Evolutionary conservation across 1,284 basidiomycete species (phyloP).

Genomic region (Cryptococcus neoformans): DNA sequence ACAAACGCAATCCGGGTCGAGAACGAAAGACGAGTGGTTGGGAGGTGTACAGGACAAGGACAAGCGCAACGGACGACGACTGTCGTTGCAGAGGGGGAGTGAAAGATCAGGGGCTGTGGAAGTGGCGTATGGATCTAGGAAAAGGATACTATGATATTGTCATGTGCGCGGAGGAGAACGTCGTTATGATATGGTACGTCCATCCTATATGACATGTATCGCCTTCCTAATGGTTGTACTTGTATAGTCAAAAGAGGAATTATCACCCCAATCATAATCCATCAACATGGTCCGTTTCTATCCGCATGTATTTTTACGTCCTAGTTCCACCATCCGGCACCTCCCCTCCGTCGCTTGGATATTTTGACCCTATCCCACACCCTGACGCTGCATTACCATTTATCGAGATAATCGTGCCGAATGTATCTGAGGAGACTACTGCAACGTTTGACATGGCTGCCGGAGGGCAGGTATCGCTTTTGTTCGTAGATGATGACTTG

Average conservation of each 20-base stretch:
- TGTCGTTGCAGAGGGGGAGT: neutral
- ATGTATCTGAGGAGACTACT: neutral
- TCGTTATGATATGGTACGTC: neutral
- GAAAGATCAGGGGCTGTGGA: neutral
- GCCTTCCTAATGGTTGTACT: neutral
- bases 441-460: neutral
- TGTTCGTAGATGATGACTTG: neutral
- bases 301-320: neutral
- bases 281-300: neutral
- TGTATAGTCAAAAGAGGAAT: neutral
- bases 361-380: neutral
- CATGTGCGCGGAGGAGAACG: neutral
- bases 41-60: neutral
- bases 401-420: neutral
- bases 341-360: neutral
- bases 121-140: neutral
- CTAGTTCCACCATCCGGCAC: neutral
- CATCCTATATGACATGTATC: neutral
- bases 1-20: neutral
- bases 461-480: neutral
- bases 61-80: neutral
- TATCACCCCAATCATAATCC: neutral
- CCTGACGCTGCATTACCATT: conserved; percentile 2
- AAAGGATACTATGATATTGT: neutral
- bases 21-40: neutral